These are phyloP conservation scores for Aethionema arabicum DNA, from an alignment of 345 rosid genomes.

Conservation along the genomic window DNA sequence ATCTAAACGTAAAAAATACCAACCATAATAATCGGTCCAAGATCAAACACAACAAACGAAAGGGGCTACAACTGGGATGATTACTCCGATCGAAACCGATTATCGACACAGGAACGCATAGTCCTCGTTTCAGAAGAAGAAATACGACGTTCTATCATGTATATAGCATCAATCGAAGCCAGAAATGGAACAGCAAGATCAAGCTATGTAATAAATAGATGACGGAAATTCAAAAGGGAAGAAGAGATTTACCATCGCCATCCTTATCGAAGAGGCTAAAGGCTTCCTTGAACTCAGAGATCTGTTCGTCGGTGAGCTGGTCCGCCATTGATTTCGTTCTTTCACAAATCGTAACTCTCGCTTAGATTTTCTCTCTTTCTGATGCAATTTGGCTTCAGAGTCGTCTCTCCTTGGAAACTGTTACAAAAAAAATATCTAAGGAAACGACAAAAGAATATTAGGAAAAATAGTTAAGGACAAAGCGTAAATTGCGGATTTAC, in stretches of 20 bases:
- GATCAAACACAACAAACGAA: not conserved
- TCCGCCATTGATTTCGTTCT: constrained; percentile 33
- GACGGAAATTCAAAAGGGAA: not conserved
- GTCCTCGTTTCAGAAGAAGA: not conserved
- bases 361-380: not conserved
- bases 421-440: constrained; percentile 12
- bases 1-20: not conserved
- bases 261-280: constrained; percentile 39
- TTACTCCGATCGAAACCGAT: not conserved
- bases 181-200: constrained; percentile 12
- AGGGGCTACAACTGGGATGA: not conserved
- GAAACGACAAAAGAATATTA: constrained; percentile 23
- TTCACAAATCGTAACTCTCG: constrained; percentile 12
- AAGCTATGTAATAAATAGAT: not conserved
- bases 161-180: constrained; percentile 3
- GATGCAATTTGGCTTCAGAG: constrained; percentile 1
- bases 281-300: constrained; percentile 40
- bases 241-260: constrained; percentile 35
- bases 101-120: not conserved
- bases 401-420: constrained; percentile 11
- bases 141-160: not conserved
- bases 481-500: too few species aligned
- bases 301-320: constrained; percentile 36
- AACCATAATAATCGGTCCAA: constrained; percentile 6
- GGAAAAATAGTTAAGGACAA: not conserved